A percentile compares a stretch with the other conserved stretches of the same genome.
Conservation (phyloP, 345 rosid genomes). For the Citrus inodora region DNA sequence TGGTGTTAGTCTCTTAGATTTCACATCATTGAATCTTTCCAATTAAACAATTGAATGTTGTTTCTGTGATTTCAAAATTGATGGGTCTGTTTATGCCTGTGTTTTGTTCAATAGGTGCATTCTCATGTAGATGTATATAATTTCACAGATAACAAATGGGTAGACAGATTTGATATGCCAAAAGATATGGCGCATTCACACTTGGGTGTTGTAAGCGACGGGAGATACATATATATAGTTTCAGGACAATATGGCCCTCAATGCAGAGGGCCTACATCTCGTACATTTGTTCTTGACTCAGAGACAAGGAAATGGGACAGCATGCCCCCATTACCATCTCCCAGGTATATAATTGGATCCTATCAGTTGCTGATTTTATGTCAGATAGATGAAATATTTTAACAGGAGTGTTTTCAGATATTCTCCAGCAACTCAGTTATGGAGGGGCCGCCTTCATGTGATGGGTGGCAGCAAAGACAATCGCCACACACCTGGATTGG, state of each 20-base stretch:
- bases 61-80: neutral
- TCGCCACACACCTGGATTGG: constrained; percentile 67
- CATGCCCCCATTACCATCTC: constrained; percentile 65
- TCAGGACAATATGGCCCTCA: constrained; percentile 85
- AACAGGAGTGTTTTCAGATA: constrained; percentile 45
- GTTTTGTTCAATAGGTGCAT: constrained; percentile 50
- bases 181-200: constrained; percentile 86
- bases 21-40: neutral
- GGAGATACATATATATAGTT: constrained; percentile 62
- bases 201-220: constrained; percentile 70
- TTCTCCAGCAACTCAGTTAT: constrained; percentile 86
- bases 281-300: constrained; percentile 57
- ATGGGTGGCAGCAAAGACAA: constrained; percentile 90
- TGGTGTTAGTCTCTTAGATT: neutral
- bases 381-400: constrained; percentile 1
- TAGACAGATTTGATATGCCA: constrained; percentile 54
- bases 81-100: neutral
- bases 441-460: constrained; percentile 94
- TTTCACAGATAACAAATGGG: constrained; percentile 62
- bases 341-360: constrained; percentile 41
- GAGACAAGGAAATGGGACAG: constrained; percentile 51
- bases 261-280: constrained; percentile 62
- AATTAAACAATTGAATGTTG: neutral
- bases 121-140: constrained; percentile 81
- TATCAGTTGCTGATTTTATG: neutral